These are phyloP conservation scores for Pythium phragmitis DNA, from an alignment of 352 stramenopile species.

Conservation along the genomic window DNA sequence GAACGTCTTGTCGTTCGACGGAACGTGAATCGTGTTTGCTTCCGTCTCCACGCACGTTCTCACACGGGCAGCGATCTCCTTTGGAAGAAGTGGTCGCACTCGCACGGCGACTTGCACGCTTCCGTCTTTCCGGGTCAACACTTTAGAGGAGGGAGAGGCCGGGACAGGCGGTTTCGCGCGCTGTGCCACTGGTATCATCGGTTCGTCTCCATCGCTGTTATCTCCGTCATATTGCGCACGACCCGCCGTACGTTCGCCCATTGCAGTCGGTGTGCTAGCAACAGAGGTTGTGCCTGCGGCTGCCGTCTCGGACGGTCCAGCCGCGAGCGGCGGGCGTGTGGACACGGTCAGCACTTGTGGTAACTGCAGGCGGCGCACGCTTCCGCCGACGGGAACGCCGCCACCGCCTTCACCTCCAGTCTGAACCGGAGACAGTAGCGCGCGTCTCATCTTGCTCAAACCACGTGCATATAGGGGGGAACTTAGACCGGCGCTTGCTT, in stretches of 20 bases:
- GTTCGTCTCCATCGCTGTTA: background rate
- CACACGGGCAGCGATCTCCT: slow-evolving; percentile 61
- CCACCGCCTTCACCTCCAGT: slow-evolving; percentile 4
- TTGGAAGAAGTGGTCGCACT: slow-evolving; percentile 74
- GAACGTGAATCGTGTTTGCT: slow-evolving; percentile 40
- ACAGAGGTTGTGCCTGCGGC: background rate
- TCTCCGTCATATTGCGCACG: background rate
- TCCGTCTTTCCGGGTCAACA: slow-evolving; percentile 46
- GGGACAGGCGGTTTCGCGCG: slow-evolving; percentile 1
- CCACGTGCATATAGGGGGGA: slow-evolving; percentile 1
- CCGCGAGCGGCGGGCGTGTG: slow-evolving; percentile 12
- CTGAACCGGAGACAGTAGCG: slow-evolving; percentile 9
- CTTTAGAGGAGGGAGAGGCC: background rate
- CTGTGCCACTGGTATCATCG: background rate
- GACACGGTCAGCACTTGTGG: slow-evolving; percentile 14
- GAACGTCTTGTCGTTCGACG: slow-evolving; percentile 50
- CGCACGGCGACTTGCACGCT: slow-evolving; percentile 80
- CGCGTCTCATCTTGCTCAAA: slow-evolving; percentile 13
- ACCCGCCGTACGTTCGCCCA: background rate
- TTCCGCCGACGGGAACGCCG: background rate
- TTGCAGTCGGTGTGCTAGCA: background rate
- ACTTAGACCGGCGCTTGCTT: slow-evolving; percentile 6
- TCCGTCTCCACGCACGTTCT: slow-evolving; percentile 42
- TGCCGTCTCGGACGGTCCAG: slow-evolving; percentile 5
- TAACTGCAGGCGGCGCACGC: slow-evolving; percentile 18